Conservation (phyloP, 1,284 basidiomycete genomes). For the Sanghuangporus baumii region DNA sequence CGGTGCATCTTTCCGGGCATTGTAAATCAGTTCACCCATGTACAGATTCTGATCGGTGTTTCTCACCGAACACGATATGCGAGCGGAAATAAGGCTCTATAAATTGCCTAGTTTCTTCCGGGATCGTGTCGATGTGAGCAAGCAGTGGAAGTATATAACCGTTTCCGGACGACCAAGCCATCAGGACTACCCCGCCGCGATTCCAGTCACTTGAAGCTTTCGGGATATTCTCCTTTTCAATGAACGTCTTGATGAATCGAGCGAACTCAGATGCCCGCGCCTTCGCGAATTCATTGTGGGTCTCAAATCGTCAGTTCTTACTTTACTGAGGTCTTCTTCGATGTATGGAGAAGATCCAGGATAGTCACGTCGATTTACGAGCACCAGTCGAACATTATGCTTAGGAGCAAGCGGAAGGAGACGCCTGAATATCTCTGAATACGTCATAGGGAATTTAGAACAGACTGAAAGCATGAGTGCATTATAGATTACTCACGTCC, state of each 20-base stretch:
- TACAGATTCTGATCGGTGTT: not conserved
- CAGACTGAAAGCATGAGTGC: not conserved
- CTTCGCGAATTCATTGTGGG: conserved; percentile 11
- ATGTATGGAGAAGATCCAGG: conserved; percentile 21
- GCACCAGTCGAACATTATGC: conserved; percentile 20
- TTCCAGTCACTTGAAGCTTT: conserved; percentile 1
- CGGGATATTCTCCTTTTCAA: conserved; percentile 16
- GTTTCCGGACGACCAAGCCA: conserved; percentile 20
- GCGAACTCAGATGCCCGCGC: conserved; percentile 18
- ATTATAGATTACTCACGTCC: conserved; percentile 17
- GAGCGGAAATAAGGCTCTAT: conserved; percentile 18
- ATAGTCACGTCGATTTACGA: conserved; percentile 24
- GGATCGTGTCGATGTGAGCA: conserved; percentile 10
- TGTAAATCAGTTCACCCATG: not conserved
- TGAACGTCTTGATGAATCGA: conserved; percentile 19
- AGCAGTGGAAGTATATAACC: conserved; percentile 9
- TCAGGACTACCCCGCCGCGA: conserved; percentile 17
- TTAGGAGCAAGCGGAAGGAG: conserved; percentile 20
- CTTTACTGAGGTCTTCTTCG: conserved; percentile 17
- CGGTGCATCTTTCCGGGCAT: conserved; percentile 17
- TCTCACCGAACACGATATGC: conserved; percentile 19
- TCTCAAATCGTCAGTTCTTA: not conserved
- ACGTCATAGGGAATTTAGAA: not conserved
- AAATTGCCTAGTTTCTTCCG: not conserved
- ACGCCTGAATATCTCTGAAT: conserved; percentile 21